Conservation (phyloP, 2,329 filamentous ascomycete genomes). For the Diaporthe australafricana region DNA sequence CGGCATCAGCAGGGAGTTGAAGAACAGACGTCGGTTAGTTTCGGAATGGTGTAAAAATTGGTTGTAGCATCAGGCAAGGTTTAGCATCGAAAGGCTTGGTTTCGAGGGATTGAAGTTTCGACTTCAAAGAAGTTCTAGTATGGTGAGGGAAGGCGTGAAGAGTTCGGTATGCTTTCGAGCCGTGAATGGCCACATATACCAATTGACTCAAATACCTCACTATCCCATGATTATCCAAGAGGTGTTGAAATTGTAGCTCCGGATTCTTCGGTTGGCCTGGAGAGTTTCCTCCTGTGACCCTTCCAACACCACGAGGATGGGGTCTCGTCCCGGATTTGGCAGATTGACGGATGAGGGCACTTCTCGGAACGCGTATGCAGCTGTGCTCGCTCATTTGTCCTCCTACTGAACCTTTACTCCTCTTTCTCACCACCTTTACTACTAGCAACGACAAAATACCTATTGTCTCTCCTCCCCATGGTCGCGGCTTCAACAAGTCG, state of each 20-base stretch:
- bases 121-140: neutral
- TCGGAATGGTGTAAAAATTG: neutral
- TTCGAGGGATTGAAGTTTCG: neutral
- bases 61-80: neutral
- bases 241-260: neutral
- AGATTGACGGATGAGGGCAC: neutral
- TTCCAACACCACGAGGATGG: neutral
- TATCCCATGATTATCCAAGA: neutral
- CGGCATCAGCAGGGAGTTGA: conserved; percentile 31
- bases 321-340: neutral
- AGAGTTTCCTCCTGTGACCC: neutral
- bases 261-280: neutral
- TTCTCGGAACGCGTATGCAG: neutral
- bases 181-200: conserved; percentile 18
- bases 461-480: conserved; percentile 71
- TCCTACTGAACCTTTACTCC: neutral
- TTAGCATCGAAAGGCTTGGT: neutral
- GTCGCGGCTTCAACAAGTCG: conserved; percentile 39
- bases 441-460: conserved; percentile 81
- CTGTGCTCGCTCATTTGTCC: neutral
- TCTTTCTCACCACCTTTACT: conserved; percentile 49
- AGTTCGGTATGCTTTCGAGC: conserved; percentile 10
- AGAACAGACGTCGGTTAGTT: conserved; percentile 4
- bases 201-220: neutral
- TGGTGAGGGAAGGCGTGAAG: neutral